phyloP scores from a whole-genome alignment of 371 early-diverging fungal species.

The Mucor racemosus region DNA sequence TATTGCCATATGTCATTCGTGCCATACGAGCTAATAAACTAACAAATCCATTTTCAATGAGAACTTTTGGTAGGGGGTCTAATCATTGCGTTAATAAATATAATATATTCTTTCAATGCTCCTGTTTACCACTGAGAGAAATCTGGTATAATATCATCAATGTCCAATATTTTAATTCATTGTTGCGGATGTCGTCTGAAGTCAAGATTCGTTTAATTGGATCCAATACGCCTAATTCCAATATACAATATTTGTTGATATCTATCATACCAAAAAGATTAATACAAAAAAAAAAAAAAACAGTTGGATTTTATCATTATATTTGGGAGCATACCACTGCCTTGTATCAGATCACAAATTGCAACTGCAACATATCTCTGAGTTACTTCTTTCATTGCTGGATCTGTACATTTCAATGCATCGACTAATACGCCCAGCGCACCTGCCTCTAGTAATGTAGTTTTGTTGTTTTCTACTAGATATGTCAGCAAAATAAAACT shows the following conservation, averaged over 20 bases:
- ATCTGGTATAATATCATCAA: slow-evolving; percentile 79
- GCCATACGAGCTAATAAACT: slow-evolving; percentile 71
- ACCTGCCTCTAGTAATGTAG: slow-evolving; percentile 60
- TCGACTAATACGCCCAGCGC: slow-evolving; percentile 67
- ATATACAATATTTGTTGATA: slow-evolving; percentile 54
- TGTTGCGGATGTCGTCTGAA: slow-evolving; percentile 61
- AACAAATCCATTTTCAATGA: slow-evolving; percentile 65
- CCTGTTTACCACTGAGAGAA: slow-evolving; percentile 60
- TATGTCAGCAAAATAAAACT: neutral
- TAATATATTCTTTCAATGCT: neutral
- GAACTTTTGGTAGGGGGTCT: slow-evolving; percentile 66
- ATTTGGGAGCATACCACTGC: slow-evolving; percentile 50
- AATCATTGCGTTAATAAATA: neutral
- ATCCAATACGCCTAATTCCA: slow-evolving; percentile 66
- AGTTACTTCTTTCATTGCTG: slow-evolving; percentile 61
- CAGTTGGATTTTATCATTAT: no score
- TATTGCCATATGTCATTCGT: slow-evolving; percentile 78
- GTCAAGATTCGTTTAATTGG: slow-evolving; percentile 65
- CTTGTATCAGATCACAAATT: slow-evolving; percentile 71
- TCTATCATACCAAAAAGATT: slow-evolving; percentile 34
- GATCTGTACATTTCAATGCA: slow-evolving; percentile 55
- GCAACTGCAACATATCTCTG: slow-evolving; percentile 74
- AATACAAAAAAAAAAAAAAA: neutral
- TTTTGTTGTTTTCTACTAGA: slow-evolving; percentile 60
- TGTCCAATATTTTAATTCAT: slow-evolving; percentile 83